These are phyloP conservation scores for Trichoderma polysporum DNA, from an alignment of 2,329 filamentous ascomycete species.

Conservation along the genomic window DNA sequence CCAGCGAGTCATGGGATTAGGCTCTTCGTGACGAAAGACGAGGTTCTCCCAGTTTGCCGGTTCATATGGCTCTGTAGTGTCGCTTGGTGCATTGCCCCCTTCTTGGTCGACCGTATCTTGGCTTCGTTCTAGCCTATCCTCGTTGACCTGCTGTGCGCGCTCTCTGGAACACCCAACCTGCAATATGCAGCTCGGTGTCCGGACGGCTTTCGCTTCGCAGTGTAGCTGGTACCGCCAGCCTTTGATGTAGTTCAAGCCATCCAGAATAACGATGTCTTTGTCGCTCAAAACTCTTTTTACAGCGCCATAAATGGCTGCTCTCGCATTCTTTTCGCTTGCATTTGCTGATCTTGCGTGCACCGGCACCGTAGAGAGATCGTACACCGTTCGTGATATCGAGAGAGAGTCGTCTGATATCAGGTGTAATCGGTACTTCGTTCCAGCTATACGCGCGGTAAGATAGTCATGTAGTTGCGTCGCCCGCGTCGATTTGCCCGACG, in stretches of 20 bases:
- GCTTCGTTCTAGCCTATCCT: slow-evolving; percentile 47
- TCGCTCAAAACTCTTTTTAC: slow-evolving; percentile 73
- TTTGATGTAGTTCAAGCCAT: slow-evolving; percentile 85
- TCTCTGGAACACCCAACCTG: slow-evolving; percentile 59
- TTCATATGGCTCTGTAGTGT: slow-evolving; percentile 47
- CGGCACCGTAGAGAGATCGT: slow-evolving; percentile 61
- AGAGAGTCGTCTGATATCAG: slow-evolving; percentile 72
- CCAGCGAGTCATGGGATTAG: slow-evolving; percentile 82
- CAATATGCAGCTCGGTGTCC: slow-evolving; percentile 73
- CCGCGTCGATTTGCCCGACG: slow-evolving; percentile 67
- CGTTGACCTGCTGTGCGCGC: slow-evolving; percentile 59
- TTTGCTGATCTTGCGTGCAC: slow-evolving; percentile 68
- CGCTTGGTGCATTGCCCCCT: not conserved
- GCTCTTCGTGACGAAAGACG: slow-evolving; percentile 81
- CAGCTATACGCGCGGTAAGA: slow-evolving; percentile 57
- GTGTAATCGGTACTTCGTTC: slow-evolving; percentile 62
- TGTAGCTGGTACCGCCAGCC: slow-evolving; percentile 84
- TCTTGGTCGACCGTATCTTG: not conserved
- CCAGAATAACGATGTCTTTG: slow-evolving; percentile 75
- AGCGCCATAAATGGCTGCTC: slow-evolving; percentile 72
- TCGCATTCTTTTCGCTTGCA: slow-evolving; percentile 76
- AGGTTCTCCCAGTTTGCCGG: slow-evolving; percentile 71
- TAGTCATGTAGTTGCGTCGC: slow-evolving; percentile 65
- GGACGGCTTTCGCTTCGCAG: slow-evolving; percentile 78
- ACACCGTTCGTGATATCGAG: slow-evolving; percentile 67